Evolutionary conservation across 2,329 filamentous ascomycete species (phyloP).

Genomic region (Chaetomiaceae sp.): DNA sequence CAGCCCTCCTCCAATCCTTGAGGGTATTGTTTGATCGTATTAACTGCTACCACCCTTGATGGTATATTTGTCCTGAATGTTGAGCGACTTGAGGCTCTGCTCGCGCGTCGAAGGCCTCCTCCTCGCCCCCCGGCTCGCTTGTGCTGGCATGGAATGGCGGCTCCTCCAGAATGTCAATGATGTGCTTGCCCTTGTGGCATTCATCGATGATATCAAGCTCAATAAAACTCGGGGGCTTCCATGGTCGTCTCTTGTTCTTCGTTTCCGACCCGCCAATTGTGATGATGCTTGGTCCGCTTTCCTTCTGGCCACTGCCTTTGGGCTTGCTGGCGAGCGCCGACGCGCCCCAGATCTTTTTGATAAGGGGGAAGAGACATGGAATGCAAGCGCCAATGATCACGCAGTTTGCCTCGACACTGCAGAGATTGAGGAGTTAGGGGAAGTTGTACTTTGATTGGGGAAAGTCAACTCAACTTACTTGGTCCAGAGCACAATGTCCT

Average conservation of each 20-base stretch:
- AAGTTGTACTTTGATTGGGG: too few species aligned
- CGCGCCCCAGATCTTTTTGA: conserved; percentile 22
- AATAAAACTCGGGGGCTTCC: conserved; percentile 2
- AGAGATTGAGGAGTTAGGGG: not conserved
- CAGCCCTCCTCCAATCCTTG: too few species aligned
- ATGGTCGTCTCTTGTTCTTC: conserved; percentile 11
- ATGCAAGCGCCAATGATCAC: conserved; percentile 28
- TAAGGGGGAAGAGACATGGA: conserved; percentile 25
- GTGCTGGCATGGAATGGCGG: conserved; percentile 16
- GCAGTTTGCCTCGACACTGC: conserved; percentile 27
- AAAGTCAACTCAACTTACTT: conserved; percentile 29
- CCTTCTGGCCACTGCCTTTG: not conserved
- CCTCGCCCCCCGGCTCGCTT: conserved; percentile 7
- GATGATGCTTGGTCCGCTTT: conserved; percentile 1
- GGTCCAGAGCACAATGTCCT: conserved; percentile 43
- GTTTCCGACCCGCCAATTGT: conserved; percentile 19
- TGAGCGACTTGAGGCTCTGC: too few species aligned
- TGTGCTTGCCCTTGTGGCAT: conserved; percentile 17
- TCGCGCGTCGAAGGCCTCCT: too few species aligned
- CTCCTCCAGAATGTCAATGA: conserved; percentile 18
- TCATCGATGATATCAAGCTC: conserved; percentile 16
- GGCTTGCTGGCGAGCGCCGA: conserved; percentile 11
- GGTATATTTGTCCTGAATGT: too few species aligned
- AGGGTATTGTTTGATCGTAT: too few species aligned
- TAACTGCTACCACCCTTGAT: too few species aligned